Evolutionary conservation across 2,329 filamentous ascomycete genomes (phyloP).

Genomic region (Thelonectria blattea): DNA sequence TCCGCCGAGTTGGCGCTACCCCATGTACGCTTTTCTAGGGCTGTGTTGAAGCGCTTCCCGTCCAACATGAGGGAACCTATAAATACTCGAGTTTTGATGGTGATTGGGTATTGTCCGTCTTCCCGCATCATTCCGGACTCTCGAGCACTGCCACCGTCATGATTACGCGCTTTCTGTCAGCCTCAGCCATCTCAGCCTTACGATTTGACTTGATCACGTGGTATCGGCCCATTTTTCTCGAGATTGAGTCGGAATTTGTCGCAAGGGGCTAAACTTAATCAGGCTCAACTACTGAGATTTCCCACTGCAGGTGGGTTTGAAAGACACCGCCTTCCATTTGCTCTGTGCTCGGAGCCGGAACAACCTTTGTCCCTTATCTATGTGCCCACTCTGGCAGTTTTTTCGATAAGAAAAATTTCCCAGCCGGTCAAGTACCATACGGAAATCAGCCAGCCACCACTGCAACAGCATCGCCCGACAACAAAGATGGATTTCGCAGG

Average conservation of each 20-base stretch:
- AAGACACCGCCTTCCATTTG: conserved; percentile 1
- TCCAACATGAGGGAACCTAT: background rate
- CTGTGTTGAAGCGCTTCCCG: background rate
- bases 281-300: conserved; percentile 26
- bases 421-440: conserved; percentile 15
- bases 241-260: background rate
- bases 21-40: background rate
- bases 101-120: too few species aligned
- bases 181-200: background rate
- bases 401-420: conserved; percentile 39
- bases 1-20: background rate
- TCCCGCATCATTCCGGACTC: too few species aligned
- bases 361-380: conserved; percentile 32
- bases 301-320: conserved; percentile 25
- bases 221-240: background rate
- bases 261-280: conserved; percentile 22
- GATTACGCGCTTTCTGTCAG: background rate
- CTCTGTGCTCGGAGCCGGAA: conserved; percentile 18
- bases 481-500: conserved; percentile 43
- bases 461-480: conserved; percentile 20
- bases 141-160: too few species aligned
- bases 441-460: conserved; percentile 16
- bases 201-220: background rate
- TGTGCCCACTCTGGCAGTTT: conserved; percentile 27
- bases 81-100: too few species aligned